Conservation (phyloP, 805 yeast species). For the Zygoascus ofunaensis region DNA sequence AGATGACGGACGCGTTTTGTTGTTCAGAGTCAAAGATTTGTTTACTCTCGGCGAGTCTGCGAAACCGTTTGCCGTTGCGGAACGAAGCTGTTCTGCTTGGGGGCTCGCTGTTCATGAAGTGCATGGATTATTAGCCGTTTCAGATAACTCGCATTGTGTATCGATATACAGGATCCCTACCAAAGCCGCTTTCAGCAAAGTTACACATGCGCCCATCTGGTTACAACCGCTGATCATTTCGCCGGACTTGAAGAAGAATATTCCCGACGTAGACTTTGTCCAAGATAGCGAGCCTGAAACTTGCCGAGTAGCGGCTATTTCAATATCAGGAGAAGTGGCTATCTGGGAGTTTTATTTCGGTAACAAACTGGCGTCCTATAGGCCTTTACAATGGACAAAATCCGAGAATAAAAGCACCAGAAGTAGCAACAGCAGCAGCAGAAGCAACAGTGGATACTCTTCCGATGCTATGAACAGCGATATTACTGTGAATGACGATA, state of each 20-base stretch:
- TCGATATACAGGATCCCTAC: conserved; percentile 18
- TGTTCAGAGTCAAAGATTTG: conserved; percentile 28
- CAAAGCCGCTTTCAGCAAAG: conserved; percentile 17
- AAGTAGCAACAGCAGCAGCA: background rate
- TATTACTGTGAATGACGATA: background rate
- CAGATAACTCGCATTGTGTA: conserved; percentile 46
- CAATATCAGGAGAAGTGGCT: conserved; percentile 36
- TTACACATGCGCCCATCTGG: background rate
- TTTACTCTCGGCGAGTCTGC: conserved; percentile 20
- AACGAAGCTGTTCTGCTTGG: conserved; percentile 41
- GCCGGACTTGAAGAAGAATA: conserved; percentile 29
- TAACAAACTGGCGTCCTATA: background rate
- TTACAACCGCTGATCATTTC: background rate
- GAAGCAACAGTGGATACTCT: background rate
- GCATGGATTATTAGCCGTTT: conserved; percentile 35
- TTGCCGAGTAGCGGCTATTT: conserved; percentile 33
- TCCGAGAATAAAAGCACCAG: background rate
- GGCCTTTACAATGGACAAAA: background rate
- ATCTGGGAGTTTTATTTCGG: conserved; percentile 17
- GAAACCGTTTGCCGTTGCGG: conserved; percentile 3
- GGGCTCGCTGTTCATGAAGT: conserved; percentile 41
- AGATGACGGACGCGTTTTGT: conserved; percentile 44
- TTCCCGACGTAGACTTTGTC: conserved; percentile 44
- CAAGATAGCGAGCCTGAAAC: conserved; percentile 14
- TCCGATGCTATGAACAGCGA: background rate